Evolutionary conservation across 441 rosid species (phyloP).

Genomic region (Adansonia gregorii): DNA sequence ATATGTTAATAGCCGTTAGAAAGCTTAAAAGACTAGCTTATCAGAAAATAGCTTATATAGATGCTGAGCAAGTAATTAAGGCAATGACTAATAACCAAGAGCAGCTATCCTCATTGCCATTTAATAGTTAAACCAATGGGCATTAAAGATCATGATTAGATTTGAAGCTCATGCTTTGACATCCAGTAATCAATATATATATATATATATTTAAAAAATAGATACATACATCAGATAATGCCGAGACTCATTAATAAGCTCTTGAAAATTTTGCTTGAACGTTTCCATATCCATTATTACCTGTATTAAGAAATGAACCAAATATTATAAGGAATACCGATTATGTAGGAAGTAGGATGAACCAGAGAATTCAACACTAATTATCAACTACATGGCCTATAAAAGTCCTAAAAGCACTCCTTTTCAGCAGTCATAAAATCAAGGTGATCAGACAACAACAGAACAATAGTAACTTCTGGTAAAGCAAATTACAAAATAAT

Average conservation of each 20-base stretch:
- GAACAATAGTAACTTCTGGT: not conserved
- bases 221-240: constrained; percentile 55
- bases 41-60: not conserved
- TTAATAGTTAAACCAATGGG: not conserved
- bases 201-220: constrained; percentile 11
- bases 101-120: not conserved
- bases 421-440: not conserved
- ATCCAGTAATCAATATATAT: not conserved
- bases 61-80: constrained; percentile 12
- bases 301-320: constrained; percentile 37
- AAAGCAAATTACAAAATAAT: constrained; percentile 18
- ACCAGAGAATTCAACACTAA: constrained; percentile 3
- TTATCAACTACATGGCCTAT: not conserved
- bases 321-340: constrained; percentile 15
- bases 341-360: constrained; percentile 18
- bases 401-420: not conserved
- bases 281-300: constrained; percentile 86
- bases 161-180: constrained; percentile 8
- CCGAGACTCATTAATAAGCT: constrained; percentile 52
- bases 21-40: not conserved
- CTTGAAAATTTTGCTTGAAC: constrained; percentile 68
- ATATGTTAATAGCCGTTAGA: not conserved
- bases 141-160: not conserved
- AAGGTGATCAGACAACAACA: constrained; percentile 14
- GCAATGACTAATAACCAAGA: not conserved